Evolutionary conservation across 257 asterid genomes (phyloP).

Genomic region (Nicotiana knightiana): DNA sequence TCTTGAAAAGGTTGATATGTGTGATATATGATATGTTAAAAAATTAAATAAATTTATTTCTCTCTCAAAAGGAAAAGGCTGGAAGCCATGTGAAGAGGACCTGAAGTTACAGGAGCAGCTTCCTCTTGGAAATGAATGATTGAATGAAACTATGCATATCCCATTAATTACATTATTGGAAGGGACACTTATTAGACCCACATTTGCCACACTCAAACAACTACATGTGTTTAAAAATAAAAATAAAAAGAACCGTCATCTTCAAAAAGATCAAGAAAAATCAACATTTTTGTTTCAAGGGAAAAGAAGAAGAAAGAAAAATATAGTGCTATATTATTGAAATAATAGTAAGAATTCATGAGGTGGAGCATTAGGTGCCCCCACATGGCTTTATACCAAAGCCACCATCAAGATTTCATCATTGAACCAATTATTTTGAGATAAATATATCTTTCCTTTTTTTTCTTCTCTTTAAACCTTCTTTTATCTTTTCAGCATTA

Average conservation of each 20-base stretch:
- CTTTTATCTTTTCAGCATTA: too few species aligned
- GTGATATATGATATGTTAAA: constrained; percentile 30
- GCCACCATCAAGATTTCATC: constrained; percentile 1
- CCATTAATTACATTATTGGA: constrained; percentile 17
- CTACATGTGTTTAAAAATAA: background rate
- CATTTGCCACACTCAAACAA: constrained; percentile 8
- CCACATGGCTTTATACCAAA: constrained; percentile 12
- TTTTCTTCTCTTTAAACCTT: too few species aligned
- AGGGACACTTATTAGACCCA: constrained; percentile 14
- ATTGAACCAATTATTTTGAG: background rate
- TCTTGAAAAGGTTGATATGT: constrained; percentile 20
- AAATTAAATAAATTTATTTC: constrained; percentile 11
- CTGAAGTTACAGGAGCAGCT: constrained; percentile 29
- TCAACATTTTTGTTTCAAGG: background rate
- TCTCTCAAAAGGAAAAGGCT: constrained; percentile 19
- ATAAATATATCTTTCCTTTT: too few species aligned
- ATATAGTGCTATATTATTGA: background rate
- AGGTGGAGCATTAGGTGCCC: constrained; percentile 9
- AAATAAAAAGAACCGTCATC: background rate
- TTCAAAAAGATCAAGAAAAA: background rate
- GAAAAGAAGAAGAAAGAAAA: background rate
- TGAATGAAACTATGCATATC: background rate
- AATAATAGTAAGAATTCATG: constrained; percentile 5
- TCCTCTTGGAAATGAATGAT: constrained; percentile 20
- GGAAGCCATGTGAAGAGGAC: constrained; percentile 49